Conservation (phyloP, 306 rosid genomes). For the Prunus persica region DNA sequence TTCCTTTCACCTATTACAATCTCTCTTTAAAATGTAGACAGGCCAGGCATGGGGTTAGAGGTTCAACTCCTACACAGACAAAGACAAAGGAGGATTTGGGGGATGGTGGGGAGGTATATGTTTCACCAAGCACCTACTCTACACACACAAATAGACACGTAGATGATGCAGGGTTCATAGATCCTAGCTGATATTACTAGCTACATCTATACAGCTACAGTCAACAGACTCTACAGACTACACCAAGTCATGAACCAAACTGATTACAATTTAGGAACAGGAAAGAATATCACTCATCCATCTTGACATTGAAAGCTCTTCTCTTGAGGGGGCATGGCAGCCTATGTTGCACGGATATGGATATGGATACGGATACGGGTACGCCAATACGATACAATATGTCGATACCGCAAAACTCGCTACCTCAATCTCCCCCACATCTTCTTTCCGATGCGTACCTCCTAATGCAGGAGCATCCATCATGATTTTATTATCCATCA, state of each 20-base stretch:
- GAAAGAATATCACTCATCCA: background rate
- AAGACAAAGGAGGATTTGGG: background rate
- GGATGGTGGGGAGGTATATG: background rate
- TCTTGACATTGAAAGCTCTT: background rate
- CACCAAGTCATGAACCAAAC: background rate
- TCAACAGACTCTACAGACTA: background rate
- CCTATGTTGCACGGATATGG: background rate
- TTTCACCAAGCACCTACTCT: background rate
- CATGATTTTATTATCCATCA: too few relatives aligned
- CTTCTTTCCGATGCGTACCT: too few relatives aligned
- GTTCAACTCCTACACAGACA: background rate
- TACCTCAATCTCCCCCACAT: too few relatives aligned
- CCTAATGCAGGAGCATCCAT: too few relatives aligned
- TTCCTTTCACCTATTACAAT: background rate
- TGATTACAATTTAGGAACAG: background rate
- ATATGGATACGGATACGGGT: too few relatives aligned
- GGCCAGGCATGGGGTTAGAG: background rate
- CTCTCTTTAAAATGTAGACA: background rate
- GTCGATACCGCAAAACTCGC: too few relatives aligned
- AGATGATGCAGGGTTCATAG: background rate
- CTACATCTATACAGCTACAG: background rate
- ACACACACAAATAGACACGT: background rate
- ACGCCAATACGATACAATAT: too few relatives aligned
- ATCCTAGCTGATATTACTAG: background rate
- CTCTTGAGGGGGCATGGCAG: constrained; percentile 8